Evolutionary conservation across 495 filamentous ascomycete species (phyloP), one percentile per base, ranked within the genome.

Genomic region (Platismatia glauca): DNA sequence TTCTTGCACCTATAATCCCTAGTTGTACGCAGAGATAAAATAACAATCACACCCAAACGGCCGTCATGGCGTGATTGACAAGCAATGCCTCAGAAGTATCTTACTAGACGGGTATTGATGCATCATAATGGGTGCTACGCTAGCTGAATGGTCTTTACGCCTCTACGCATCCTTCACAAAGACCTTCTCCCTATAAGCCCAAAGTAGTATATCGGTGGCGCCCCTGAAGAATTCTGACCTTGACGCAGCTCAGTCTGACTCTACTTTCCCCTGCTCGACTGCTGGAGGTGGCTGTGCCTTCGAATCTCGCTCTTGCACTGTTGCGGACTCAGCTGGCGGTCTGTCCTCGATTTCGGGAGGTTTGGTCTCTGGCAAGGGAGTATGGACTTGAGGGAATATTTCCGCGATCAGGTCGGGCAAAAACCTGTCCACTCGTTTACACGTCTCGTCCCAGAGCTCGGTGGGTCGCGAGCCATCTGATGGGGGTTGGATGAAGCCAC

Each of bases 351-450:
- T 37, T n/a, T 57, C 55, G 22, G 61, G 22, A 35, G 33, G n/a
- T 22, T 58, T 39, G 35, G 34, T 27, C 33, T 24, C 20, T 27
- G 57, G 46, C 22, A 44, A 22, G 15, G 46, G 43, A 29, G 37
- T 44, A 24, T 58, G 44, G 18, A 55, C 22, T 16, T 65, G 58
- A 16, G 79, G 79, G 68, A 82, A 82, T 59, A 81, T 73, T 66
- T 81, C 79, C 15, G 64, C 62, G 59, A 82, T 79, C 61, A 99
- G 74, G 64, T 87, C 83, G 0, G 95, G 94, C 61, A 97, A 72
- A 78, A 97, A 97, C 33, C 94, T 78, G 52, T 96, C 90, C 46
- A 99, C 81, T 57, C 92, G 79, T 71, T 89, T 92, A 84, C 89
- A 91, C 13, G 94, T 97, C 44, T 79, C 79, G 12, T 74, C 72